Evolutionary conservation across 2,329 filamentous ascomycete genomes (phyloP).

Genomic region (Xenoacremonium recifei): DNA sequence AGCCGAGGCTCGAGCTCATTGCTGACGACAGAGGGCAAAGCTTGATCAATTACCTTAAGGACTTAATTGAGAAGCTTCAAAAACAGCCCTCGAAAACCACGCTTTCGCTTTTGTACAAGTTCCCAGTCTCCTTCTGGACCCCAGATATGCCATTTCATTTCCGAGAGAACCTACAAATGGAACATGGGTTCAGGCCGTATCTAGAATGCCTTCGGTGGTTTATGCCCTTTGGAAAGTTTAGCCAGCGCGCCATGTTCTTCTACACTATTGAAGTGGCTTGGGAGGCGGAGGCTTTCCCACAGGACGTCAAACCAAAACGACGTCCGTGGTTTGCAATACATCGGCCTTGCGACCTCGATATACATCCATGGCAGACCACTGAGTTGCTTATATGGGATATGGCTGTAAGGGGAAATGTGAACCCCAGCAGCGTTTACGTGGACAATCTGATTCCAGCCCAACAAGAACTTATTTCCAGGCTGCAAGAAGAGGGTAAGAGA

Average conservation of each 20-base stretch:
- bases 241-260: conserved; percentile 42
- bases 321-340: conserved; percentile 53
- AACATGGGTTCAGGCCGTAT: conserved; percentile 21
- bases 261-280: conserved; percentile 45
- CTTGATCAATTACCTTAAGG: conserved; percentile 1
- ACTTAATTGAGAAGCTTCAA: conserved; percentile 11
- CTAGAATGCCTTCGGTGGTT: conserved; percentile 23
- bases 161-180: no score
- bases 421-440: conserved; percentile 20
- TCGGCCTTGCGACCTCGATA: conserved; percentile 41
- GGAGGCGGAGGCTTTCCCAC: conserved; percentile 23
- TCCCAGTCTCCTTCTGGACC: conserved; percentile 41
- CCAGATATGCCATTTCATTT: conserved; percentile 23
- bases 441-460: conserved; percentile 46
- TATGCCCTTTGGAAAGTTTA: conserved; percentile 8
- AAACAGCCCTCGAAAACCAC: neutral
- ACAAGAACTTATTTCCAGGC: conserved; percentile 37
- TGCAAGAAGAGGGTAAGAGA: conserved; percentile 28
- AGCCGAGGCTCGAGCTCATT: conserved; percentile 3
- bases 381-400: conserved; percentile 58
- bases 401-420: conserved; percentile 22
- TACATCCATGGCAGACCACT: conserved; percentile 27
- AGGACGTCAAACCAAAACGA: conserved; percentile 23
- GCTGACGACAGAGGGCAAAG: conserved; percentile 7
- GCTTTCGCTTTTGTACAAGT: conserved; percentile 31